Base-by-base conservation (phyloP, 139 green algal species). In the Micromonas commoda region DNA sequence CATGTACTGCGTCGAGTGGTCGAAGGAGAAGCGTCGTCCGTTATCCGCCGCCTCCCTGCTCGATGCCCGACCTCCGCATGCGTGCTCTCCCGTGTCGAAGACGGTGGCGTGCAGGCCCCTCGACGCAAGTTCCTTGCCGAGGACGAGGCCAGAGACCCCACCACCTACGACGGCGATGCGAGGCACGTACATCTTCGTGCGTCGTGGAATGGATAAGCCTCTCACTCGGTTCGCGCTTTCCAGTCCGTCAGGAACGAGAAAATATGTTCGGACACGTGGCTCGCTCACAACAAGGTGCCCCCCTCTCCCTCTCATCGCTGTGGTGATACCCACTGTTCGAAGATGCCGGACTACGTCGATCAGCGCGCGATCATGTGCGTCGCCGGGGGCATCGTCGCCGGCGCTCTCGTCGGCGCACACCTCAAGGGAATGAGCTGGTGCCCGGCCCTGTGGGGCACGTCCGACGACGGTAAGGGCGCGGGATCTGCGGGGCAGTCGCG, bases 1-100 rank as follows among this genome's bases (percentile, higher is more conserved):
- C 79, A 92, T 91, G 80, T 79, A 92, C 79, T 92, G 88, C 19
- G 86, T 85, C 0, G 86, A 86, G 72, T 92, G 88, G 81, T 92
- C 88, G 80, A 92, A 92, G 6, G 74, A 31, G 2, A 92, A 13
- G 61, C 16, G 16, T 35, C 65, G 28, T 54, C 45, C 13, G 29
- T 20, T 68, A 31, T 82, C 34, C 26, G 33, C 38, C 45, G 32
- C 28, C 21, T 77, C 21, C 65, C 57, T 65, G 0, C 71, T 54
- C 51, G 77, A 71, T 38, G 3, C 38, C 33, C 32, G 34, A 13
- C 79, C 31, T 37, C 29, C 72, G 24, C 85, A 64, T 34, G 77
- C 85, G 33, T 61, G 61, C 37, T 88, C 86, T 0, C 28, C 39
- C 2, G 71, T 76, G 35, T 64, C 71, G 45, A 77, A 52, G 5